These are phyloP conservation scores for Ephemerocybe angulata DNA, from an alignment of 768 basidiomycete species.

Conservation along the genomic window DNA sequence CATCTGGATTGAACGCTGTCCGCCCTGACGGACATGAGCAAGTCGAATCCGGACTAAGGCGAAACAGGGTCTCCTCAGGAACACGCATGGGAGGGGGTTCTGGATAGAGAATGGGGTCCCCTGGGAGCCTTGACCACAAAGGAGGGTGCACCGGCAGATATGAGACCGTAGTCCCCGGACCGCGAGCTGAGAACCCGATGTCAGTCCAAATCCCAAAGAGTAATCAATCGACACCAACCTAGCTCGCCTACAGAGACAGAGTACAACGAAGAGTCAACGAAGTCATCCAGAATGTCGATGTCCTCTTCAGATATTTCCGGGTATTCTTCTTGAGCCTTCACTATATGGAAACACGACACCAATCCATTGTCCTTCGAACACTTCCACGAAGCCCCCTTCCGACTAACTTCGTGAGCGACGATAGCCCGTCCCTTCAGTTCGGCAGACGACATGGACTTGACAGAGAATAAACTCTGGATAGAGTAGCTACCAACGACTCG, in stretches of 20 bases:
- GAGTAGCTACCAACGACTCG: background rate
- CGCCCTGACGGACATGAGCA: background rate
- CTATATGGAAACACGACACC: background rate
- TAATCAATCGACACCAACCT: background rate
- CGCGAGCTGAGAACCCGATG: background rate
- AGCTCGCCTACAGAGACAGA: background rate
- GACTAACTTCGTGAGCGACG: background rate
- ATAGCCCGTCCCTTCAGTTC: background rate
- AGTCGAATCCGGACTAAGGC: background rate
- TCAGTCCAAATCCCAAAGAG: background rate
- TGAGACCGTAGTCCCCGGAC: background rate
- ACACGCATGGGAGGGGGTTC: background rate
- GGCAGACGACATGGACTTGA: background rate
- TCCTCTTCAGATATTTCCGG: background rate
- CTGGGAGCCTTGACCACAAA: background rate
- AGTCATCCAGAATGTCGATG: background rate
- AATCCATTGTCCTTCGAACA: background rate
- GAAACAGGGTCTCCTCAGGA: background rate
- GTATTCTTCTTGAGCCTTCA: background rate
- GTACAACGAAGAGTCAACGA: background rate
- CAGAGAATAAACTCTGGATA: background rate
- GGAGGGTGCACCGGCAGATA: background rate
- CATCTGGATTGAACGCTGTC: background rate
- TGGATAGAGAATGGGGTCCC: background rate
- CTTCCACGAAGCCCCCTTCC: background rate